Evolutionary conservation across 139 green algal genomes (phyloP).

Genomic region (Chlamydomonas sp.): DNA sequence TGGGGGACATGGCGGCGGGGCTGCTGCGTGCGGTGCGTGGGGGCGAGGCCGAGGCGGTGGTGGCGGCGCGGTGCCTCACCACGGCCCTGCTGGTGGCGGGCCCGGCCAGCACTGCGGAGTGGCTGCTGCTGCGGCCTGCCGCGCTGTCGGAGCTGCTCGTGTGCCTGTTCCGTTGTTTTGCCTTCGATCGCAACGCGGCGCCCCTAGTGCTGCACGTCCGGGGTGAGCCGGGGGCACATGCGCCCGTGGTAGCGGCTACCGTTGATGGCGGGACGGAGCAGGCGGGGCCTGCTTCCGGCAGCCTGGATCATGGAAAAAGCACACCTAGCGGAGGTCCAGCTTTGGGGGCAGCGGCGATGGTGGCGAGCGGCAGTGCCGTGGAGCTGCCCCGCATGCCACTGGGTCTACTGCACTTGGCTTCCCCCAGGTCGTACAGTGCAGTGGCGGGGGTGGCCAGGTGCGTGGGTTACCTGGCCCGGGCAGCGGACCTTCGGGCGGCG

Average conservation of each 20-base stretch:
- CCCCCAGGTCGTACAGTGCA: slow-evolving; percentile 58
- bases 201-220: slow-evolving; percentile 53
- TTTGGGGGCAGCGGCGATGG: no score
- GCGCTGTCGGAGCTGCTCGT: slow-evolving; percentile 38
- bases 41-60: slow-evolving; percentile 46
- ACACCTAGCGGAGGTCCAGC: no score
- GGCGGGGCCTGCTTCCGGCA: background rate
- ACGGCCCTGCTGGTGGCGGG: slow-evolving; percentile 65
- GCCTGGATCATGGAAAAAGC: no score
- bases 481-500: slow-evolving; percentile 9
- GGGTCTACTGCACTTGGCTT: slow-evolving; percentile 59
- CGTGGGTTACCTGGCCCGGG: slow-evolving; percentile 49
- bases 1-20: slow-evolving; percentile 41
- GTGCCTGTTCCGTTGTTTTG: slow-evolving; percentile 56
- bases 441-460: slow-evolving; percentile 60
- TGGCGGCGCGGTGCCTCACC: slow-evolving; percentile 60
- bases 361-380: background rate
- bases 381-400: slow-evolving; percentile 77
- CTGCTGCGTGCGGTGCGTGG: slow-evolving; percentile 50
- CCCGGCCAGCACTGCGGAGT: slow-evolving; percentile 21
- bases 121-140: slow-evolving; percentile 55
- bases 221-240: slow-evolving; percentile 10
- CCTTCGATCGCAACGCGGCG: slow-evolving; percentile 58
- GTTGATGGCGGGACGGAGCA: background rate
- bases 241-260: background rate